Conservation (phyloP, 371 early-diverging fungal genomes). For the Haplosporangium sp. region DNA sequence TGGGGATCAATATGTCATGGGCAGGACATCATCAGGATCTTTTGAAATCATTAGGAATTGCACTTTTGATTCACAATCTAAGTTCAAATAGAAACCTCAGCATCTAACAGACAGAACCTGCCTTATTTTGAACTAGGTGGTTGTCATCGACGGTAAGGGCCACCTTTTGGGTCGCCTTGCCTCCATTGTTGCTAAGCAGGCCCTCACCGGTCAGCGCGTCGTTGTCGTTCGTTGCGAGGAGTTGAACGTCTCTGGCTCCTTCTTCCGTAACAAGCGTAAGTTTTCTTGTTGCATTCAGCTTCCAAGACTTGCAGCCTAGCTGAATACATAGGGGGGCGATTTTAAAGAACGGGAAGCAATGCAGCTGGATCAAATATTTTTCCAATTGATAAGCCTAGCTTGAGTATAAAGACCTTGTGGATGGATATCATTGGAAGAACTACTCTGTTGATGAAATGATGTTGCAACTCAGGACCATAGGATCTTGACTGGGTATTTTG, state of each 20-base stretch:
- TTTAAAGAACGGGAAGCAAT: neutral
- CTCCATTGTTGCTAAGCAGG: conserved; percentile 98
- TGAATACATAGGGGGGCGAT: neutral
- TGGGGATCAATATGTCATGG: neutral
- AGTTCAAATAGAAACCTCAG: no score
- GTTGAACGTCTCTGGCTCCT: conserved; percentile 97
- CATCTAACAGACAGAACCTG: conserved; percentile 14
- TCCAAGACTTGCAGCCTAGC: neutral
- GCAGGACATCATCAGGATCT: no score
- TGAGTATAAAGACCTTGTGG: no score
- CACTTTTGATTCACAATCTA: neutral
- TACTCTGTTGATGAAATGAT: no score
- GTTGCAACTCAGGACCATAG: no score
- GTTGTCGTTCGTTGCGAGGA: conserved; percentile 99
- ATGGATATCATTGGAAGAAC: no score
- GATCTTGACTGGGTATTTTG: no score
- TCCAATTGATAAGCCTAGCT: neutral
- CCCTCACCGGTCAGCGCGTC: conserved; percentile 97
- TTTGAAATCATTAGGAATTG: neutral
- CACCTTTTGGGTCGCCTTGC: conserved; percentile 99
- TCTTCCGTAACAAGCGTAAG: conserved; percentile 99
- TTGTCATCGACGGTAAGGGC: conserved; percentile 99
- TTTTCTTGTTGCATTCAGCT: conserved; percentile 23
- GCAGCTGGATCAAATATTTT: neutral
- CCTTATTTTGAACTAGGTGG: conserved; percentile 72